Evolutionary conservation across 1,139 yeast genomes (phyloP).

Genomic region (Kodamaea alishanica): DNA sequence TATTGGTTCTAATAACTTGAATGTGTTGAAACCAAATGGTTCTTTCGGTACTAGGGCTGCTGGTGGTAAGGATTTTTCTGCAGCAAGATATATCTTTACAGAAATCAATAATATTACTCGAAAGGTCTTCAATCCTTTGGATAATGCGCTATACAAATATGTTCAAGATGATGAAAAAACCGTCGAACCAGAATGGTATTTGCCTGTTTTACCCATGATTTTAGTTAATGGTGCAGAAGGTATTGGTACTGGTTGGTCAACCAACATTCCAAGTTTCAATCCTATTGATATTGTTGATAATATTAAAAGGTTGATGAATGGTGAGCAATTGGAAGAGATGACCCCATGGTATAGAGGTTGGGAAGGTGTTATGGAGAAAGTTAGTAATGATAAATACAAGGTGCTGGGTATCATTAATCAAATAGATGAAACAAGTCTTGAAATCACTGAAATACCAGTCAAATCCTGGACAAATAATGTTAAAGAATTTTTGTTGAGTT

Average conservation of each 20-base stretch:
- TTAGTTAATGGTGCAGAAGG: conserved; percentile 97
- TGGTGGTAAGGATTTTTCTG: conserved; percentile 99
- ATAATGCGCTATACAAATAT: conserved; percentile 73
- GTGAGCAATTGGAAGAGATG: conserved; percentile 70
- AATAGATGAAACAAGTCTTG: conserved; percentile 73
- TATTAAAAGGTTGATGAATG: conserved; percentile 67
- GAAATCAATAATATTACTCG: conserved; percentile 75
- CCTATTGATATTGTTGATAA: conserved; percentile 81
- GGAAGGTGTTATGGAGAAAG: conserved; percentile 75
- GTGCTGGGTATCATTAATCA: conserved; percentile 80
- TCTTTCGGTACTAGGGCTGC: conserved; percentile 95
- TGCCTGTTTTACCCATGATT: conserved; percentile 89
- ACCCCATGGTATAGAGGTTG: conserved; percentile 96
- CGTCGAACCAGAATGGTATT: conserved; percentile 95
- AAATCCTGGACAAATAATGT: conserved; percentile 89
- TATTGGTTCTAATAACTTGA: conserved; percentile 88
- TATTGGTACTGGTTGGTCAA: conserved; percentile 99
- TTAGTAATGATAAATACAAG: conserved; percentile 63
- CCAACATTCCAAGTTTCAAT: conserved; percentile 85
- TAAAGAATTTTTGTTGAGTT: conserved; percentile 77
- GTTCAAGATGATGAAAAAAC: conserved; percentile 91
- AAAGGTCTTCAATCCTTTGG: conserved; percentile 72
- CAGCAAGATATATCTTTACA: conserved; percentile 94
- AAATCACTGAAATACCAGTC: conserved; percentile 90
- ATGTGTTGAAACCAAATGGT: conserved; percentile 86